phyloP scores from a whole-genome alignment of 2,329 filamentous ascomycete genomes.

The Epichloe uncinata region DNA sequence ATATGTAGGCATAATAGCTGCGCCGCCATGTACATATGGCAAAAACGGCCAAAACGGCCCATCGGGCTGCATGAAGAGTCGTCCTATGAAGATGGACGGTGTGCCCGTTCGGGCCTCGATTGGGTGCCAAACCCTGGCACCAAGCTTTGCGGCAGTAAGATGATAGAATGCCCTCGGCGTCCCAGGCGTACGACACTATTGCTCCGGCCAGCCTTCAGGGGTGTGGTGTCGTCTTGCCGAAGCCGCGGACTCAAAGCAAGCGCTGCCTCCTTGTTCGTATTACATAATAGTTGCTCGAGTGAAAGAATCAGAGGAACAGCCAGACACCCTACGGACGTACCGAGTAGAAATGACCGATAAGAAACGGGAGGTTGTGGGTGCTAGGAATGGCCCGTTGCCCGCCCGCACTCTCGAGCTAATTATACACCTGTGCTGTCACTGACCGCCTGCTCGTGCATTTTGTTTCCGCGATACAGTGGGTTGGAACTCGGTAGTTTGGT shows the following conservation, averaged over 20 bases:
- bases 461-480: not conserved
- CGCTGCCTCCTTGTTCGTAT: no score
- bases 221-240: not conserved
- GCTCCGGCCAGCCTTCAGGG: not conserved
- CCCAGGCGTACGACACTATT: not conserved
- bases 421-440: no score
- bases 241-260: no score
- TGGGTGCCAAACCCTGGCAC: conserved; percentile 21
- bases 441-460: not conserved
- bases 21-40: conserved; percentile 34
- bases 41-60: conserved; percentile 19
- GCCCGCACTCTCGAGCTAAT: not conserved
- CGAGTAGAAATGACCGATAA: not conserved
- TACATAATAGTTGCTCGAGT: not conserved
- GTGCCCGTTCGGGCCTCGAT: conserved; percentile 17
- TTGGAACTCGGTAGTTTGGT: not conserved
- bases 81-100: conserved; percentile 18
- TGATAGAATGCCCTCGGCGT: not conserved
- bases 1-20: conserved; percentile 17
- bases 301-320: not conserved
- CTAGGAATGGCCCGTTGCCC: conserved; percentile 3
- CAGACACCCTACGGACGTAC: no score
- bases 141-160: not conserved
- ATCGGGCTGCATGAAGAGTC: conserved; percentile 17
- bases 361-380: no score